phyloP scores from a whole-genome alignment of 169 alveolate species.

The Theileria parva region DNA sequence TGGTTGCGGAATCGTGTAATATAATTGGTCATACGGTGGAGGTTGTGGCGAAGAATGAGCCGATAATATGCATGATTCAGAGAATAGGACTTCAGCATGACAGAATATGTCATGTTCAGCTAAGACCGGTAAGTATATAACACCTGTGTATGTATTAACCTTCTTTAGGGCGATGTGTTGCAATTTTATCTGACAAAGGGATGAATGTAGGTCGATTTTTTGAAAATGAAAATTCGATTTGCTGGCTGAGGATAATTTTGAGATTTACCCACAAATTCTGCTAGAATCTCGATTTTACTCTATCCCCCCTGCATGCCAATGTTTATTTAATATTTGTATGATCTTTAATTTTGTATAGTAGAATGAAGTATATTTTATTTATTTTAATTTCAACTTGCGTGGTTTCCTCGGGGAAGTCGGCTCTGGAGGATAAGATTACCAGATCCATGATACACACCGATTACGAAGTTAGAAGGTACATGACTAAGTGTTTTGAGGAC shows the following conservation, averaged over 20 bases:
- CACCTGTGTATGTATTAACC: too few species aligned
- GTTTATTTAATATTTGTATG: neutral
- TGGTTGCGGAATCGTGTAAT: constrained; percentile 39
- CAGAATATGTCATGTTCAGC: constrained; percentile 63
- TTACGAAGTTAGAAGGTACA: neutral
- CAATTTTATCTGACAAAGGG: constrained; percentile 63
- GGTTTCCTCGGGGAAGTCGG: neutral
- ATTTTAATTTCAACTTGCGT: too few species aligned
- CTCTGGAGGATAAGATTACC: neutral
- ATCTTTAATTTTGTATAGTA: neutral
- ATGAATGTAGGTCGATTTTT: neutral
- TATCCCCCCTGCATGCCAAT: neutral
- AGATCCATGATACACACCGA: neutral
- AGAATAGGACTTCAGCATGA: constrained; percentile 63
- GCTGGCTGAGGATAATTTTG: too few species aligned
- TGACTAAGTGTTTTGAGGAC: neutral
- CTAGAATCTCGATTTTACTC: neutral
- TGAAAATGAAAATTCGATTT: too few species aligned
- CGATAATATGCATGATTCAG: constrained; percentile 62
- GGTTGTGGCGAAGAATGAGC: constrained; percentile 37
- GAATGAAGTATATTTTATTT: neutral
- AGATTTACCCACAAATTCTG: neutral
- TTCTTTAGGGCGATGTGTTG: constrained; percentile 50
- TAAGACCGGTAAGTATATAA: constrained; percentile 51
- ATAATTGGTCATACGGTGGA: constrained; percentile 66